Evolutionary conservation across 2,329 filamentous ascomycete genomes (phyloP).

Genomic region (Geosmithia flava): DNA sequence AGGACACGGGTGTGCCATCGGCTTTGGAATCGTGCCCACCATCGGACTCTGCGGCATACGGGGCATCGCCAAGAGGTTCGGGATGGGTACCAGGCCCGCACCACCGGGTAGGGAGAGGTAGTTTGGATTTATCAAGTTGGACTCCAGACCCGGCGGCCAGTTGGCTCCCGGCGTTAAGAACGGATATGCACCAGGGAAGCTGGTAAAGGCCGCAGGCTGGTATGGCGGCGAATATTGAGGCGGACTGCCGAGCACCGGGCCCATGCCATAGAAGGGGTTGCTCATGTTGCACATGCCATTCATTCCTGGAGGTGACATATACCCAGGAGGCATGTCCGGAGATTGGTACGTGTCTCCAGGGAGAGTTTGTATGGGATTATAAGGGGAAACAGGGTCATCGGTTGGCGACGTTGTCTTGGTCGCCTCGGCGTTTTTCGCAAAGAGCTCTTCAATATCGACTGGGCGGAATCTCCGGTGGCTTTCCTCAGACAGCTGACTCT

Average conservation of each 20-base stretch:
- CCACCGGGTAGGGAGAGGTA: too few species aligned
- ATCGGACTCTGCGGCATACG: neutral
- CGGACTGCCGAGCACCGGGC: too few species aligned
- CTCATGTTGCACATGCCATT: neutral
- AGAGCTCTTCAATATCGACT: conserved; percentile 1
- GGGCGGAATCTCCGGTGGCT: neutral
- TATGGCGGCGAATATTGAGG: neutral
- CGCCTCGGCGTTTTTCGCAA: neutral
- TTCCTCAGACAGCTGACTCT: neutral
- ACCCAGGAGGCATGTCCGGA: neutral
- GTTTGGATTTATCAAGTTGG: too few species aligned
- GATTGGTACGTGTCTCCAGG: neutral
- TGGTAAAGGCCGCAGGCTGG: neutral
- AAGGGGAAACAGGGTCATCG: neutral
- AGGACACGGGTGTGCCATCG: conserved; percentile 5
- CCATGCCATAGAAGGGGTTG: neutral
- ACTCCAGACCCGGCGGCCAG: too few species aligned
- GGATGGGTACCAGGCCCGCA: neutral
- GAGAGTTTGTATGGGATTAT: neutral
- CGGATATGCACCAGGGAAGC: too few species aligned
- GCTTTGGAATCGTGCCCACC: neutral
- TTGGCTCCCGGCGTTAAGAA: too few species aligned
- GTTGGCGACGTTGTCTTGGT: neutral
- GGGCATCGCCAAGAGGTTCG: neutral
- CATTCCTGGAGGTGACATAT: neutral